A percentile compares a stretch with the other conserved stretches of the same genome.
phyloP scores from a whole-genome alignment of 2,329 filamentous ascomycete species.

The Hortaea sp. region DNA sequence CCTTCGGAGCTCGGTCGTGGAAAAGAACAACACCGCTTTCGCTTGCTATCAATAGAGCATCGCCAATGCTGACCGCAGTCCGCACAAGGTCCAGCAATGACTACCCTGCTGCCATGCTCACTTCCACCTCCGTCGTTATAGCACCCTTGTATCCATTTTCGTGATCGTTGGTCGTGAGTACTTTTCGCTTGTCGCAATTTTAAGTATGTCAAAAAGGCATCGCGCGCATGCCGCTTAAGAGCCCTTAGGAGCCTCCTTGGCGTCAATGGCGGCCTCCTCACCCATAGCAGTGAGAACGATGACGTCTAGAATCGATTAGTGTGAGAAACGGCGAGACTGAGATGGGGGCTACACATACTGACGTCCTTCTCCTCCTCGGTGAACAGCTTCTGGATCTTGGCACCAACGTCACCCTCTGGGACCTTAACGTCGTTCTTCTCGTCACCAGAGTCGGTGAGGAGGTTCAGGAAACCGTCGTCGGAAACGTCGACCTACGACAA shows the following conservation, averaged over 20 bases:
- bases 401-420: slow-evolving; percentile 79
- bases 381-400: slow-evolving; percentile 78
- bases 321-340: not conserved
- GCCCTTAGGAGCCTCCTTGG: slow-evolving; percentile 71
- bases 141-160: slow-evolving; percentile 4
- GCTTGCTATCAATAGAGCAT: not conserved
- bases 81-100: slow-evolving; percentile 1
- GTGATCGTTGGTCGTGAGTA: not conserved
- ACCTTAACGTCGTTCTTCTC: slow-evolving; percentile 93
- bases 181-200: not conserved
- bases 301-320: slow-evolving; percentile 34
- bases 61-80: not conserved
- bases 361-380: slow-evolving; percentile 77
- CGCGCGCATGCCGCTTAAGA: not conserved
- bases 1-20: slow-evolving; percentile 10
- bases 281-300: slow-evolving; percentile 93
- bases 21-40: slow-evolving; percentile 1
- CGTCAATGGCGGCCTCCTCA: slow-evolving; percentile 84
- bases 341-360: slow-evolving; percentile 53
- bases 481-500: slow-evolving; percentile 70
- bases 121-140: not conserved
- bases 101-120: not conserved
- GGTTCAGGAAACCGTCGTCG: slow-evolving; percentile 88
- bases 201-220: not conserved
- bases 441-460: slow-evolving; percentile 78